Base-by-base conservation (phyloP, 164 flowering plant species). In the Magnolia changhungtana region DNA sequence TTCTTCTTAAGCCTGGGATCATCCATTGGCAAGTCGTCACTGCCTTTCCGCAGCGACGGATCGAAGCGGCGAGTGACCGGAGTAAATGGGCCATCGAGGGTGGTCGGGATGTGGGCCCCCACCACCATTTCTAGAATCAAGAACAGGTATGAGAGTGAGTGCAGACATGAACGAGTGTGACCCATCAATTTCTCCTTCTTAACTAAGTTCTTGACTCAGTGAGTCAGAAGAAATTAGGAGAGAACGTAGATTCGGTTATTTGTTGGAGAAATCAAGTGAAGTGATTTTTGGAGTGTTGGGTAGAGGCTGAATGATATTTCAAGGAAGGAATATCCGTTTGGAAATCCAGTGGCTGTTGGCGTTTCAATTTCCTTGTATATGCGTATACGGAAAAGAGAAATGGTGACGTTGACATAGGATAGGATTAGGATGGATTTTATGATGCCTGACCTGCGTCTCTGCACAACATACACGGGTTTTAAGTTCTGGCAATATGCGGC, bases 81-180 rank as follows among this genome's bases (percentile, higher is more conserved):
- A 81, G 78, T 20, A 74, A 95, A 92, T 31, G 98, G 98, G 68
- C 98, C 98, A 67, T 95, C 90, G 4, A 90, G 79, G 29, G 98
- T 95, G 0, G 97, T 89, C 67, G 94, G 96, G 63, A 91, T 87
- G 55, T 76, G 77, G 29, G 82, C 21, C 4, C 64, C 75, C 7
- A 20, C 67, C 65, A 67, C 78, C 50, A 50, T n/a, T 7, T 37
- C 51, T 10, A 23, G 63, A 37, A 74, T 23, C 73, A 58, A 59
- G 18, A 72, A 20, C 67, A 71, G 8, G 64, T 50, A n/a, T 4
- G 72, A 27, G 14, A 9, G 68, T 6, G 13, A 55, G 16, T 55
- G 61, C 13, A 55, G 8, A 52, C 74, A 71, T 31, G 21, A 7
- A 29, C n/a, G 77, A 66, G 69, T 49, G 50, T 20, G n/a, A 50